Conservation (phyloP, 306 rosid species). For the Elaeagnus macrophylla region DNA sequence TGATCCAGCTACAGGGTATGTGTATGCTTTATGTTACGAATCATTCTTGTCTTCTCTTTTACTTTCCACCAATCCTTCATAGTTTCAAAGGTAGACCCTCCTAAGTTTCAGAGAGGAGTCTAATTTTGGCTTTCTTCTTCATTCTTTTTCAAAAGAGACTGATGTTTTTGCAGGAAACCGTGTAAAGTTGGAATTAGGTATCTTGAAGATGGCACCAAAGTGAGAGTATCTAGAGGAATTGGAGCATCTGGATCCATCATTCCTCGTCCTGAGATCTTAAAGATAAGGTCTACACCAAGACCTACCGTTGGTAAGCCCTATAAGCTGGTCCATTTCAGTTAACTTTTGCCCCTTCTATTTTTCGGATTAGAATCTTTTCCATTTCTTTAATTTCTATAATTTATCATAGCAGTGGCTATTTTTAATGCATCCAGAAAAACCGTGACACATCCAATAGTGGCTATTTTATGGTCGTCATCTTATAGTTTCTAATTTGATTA, state of each 20-base stretch:
- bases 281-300: slow-evolving; percentile 77
- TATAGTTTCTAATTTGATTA: slow-evolving; percentile 7
- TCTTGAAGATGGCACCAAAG: slow-evolving; percentile 94
- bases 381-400: too few relatives aligned
- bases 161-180: slow-evolving; percentile 52
- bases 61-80: too few relatives aligned
- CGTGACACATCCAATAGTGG: too few relatives aligned
- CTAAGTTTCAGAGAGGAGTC: too few relatives aligned
- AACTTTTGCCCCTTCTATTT: slow-evolving; percentile 9
- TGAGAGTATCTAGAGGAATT: slow-evolving; percentile 73
- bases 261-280: slow-evolving; percentile 87
- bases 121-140: too few relatives aligned
- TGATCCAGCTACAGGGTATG: slow-evolving; percentile 82
- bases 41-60: too few relatives aligned
- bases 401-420: too few relatives aligned
- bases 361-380: background rate
- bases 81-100: too few relatives aligned
- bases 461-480: background rate
- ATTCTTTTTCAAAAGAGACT: background rate
- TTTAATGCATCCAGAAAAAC: too few relatives aligned
- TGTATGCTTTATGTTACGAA: background rate
- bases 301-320: slow-evolving; percentile 56
- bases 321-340: slow-evolving; percentile 1
- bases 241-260: slow-evolving; percentile 79
- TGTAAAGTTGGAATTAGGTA: slow-evolving; percentile 72